phyloP scores from a whole-genome alignment of 805 yeast genomes.

The Vanderwaltozyma polyspora region DNA sequence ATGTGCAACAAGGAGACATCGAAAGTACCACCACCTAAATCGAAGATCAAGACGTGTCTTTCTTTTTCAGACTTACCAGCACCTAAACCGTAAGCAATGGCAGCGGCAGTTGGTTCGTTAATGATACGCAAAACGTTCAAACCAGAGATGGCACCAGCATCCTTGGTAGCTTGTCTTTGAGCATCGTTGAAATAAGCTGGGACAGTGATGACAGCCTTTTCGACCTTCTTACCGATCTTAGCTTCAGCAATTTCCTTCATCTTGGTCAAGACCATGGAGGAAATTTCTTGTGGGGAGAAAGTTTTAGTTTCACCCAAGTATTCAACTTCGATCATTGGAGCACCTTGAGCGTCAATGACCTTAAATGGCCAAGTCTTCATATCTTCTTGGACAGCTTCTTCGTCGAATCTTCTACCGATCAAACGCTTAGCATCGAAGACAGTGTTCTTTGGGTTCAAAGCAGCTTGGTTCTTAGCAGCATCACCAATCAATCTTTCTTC shows the following conservation, averaged over 20 bases:
- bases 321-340: slow-evolving; percentile 61
- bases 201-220: slow-evolving; percentile 67
- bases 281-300: slow-evolving; percentile 67
- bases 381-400: slow-evolving; percentile 72
- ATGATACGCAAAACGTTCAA: slow-evolving; percentile 66
- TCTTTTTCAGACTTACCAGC: too few relatives aligned
- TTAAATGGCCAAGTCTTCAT: slow-evolving; percentile 85
- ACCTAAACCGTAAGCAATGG: slow-evolving; percentile 97
- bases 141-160: slow-evolving; percentile 74
- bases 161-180: slow-evolving; percentile 76
- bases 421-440: slow-evolving; percentile 76
- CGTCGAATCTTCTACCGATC: slow-evolving; percentile 71
- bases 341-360: slow-evolving; percentile 51
- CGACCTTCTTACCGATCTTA: slow-evolving; percentile 58
- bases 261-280: slow-evolving; percentile 67
- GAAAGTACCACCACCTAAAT: too few relatives aligned
- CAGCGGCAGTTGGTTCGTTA: slow-evolving; percentile 91
- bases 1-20: too few relatives aligned
- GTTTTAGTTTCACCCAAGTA: slow-evolving; percentile 62
- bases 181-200: too few relatives aligned
- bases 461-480: slow-evolving; percentile 77
- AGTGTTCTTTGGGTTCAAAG: slow-evolving; percentile 67
- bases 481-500: slow-evolving; percentile 74
- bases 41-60: too few relatives aligned
- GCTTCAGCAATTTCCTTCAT: slow-evolving; percentile 79